Percentiles rank a stretch among this genome's conserved stretches.
Conservation (phyloP, 1,284 basidiomycete genomes). For the Tilletia indica region DNA sequence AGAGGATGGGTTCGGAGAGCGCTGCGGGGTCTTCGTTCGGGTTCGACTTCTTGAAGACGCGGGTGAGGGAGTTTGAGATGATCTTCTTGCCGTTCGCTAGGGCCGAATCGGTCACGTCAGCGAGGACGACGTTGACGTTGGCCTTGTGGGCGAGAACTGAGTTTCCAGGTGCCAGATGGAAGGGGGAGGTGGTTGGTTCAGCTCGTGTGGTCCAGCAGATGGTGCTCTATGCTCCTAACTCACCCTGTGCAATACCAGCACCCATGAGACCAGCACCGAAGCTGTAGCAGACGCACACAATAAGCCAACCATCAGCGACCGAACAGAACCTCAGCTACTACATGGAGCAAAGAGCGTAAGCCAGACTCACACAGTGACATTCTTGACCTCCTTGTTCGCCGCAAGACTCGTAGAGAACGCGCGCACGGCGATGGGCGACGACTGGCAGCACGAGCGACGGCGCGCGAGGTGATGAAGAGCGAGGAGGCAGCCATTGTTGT, state of each 20-base stretch:
- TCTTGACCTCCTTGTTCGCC: conserved; percentile 51
- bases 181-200: no score
- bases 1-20: conserved; percentile 58
- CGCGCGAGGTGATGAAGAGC: conserved; percentile 2
- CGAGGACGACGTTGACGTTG: conserved; percentile 56
- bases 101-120: conserved; percentile 57
- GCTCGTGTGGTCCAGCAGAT: background rate
- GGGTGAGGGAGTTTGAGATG: conserved; percentile 62
- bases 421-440: conserved; percentile 16
- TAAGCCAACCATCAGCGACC: no score
- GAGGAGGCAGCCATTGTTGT: background rate
- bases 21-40: conserved; percentile 58
- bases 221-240: background rate
- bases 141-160: conserved; percentile 50
- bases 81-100: conserved; percentile 61
- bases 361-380: conserved; percentile 52
- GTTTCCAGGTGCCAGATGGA: no score
- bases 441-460: background rate
- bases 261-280: conserved; percentile 56
- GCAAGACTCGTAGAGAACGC: conserved; percentile 42
- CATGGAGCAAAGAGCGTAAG: background rate
- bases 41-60: conserved; percentile 60
- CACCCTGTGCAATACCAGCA: conserved; percentile 52
- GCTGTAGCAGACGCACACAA: conserved; percentile 21
- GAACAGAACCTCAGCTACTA: background rate